Evolutionary conservation across 345 rosid species (phyloP).

Genomic region (Cardamine occulta): DNA sequence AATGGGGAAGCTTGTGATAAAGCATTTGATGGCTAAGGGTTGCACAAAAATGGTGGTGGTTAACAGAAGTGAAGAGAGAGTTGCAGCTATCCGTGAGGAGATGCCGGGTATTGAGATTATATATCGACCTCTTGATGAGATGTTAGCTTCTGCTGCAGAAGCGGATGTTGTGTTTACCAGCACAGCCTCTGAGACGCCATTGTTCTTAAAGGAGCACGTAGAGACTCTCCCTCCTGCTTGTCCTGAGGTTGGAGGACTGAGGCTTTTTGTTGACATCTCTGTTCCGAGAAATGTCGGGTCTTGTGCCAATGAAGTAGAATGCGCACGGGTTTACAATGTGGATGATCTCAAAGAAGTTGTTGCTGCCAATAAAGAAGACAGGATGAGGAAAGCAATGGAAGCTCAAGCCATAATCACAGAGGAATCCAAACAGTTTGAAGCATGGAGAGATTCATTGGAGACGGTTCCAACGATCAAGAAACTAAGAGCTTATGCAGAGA

Average conservation of each 20-base stretch:
- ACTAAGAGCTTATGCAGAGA: constrained; percentile 88
- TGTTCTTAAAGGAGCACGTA: constrained; percentile 73
- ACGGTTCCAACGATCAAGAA: constrained; percentile 97
- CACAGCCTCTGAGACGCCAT: constrained; percentile 82
- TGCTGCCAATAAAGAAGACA: constrained; percentile 95
- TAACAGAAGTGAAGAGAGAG: constrained; percentile 77
- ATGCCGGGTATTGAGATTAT: constrained; percentile 63
- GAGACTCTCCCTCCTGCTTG: constrained; percentile 57
- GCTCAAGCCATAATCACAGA: constrained; percentile 81
- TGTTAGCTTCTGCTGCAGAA: constrained; percentile 74
- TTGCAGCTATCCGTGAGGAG: constrained; percentile 82
- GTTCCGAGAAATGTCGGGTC: constrained; percentile 93
- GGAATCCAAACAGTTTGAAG: constrained; percentile 84
- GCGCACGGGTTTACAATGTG: constrained; percentile 74
- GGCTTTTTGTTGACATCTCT: constrained; percentile 88
- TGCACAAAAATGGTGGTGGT: constrained; percentile 66
- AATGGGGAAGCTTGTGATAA: constrained; percentile 87
- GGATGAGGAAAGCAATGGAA: constrained; percentile 90
- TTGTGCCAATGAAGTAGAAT: constrained; percentile 61
- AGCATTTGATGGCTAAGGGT: constrained; percentile 77
- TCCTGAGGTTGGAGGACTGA: constrained; percentile 61
- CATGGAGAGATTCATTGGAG: constrained; percentile 96
- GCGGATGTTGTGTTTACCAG: constrained; percentile 93
- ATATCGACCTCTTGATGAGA: constrained; percentile 70
- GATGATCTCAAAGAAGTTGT: constrained; percentile 99